These are phyloP conservation scores for Chrysosporium queenslandicum DNA, from an alignment of 2,329 filamentous ascomycete genomes.

Conservation along the genomic window DNA sequence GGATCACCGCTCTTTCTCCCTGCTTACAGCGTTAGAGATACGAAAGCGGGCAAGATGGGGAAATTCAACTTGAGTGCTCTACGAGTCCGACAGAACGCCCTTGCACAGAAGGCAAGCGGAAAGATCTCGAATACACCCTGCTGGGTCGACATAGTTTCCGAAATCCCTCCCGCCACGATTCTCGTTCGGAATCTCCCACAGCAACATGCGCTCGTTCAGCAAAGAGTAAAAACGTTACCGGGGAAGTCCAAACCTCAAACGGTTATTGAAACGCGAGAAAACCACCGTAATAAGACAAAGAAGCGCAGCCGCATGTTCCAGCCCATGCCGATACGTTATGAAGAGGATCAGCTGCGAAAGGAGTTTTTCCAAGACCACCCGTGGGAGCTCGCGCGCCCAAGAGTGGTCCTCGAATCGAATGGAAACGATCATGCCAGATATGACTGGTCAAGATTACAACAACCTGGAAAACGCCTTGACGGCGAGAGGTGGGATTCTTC, in stretches of 20 bases:
- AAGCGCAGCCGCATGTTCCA: constrained; percentile 69
- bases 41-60: constrained; percentile 28
- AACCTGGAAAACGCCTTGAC: constrained; percentile 64
- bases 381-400: constrained; percentile 87
- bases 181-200: constrained; percentile 49
- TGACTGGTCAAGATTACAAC: constrained; percentile 70
- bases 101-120: constrained; percentile 30
- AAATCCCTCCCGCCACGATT: constrained; percentile 51
- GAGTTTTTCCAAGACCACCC: constrained; percentile 90
- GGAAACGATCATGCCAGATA: constrained; percentile 67
- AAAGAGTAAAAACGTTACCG: constrained; percentile 23
- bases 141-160: constrained; percentile 49
- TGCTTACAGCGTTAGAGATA: background rate
- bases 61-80: constrained; percentile 40
- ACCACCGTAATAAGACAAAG: constrained; percentile 39
- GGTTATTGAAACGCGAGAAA: constrained; percentile 30
- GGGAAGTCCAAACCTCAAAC: constrained; percentile 25
- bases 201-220: constrained; percentile 35
- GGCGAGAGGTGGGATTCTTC: constrained; percentile 62
- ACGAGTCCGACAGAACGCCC: constrained; percentile 36
- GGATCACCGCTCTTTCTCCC: background rate
- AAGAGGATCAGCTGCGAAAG: constrained; percentile 69
- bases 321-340: constrained; percentile 65
- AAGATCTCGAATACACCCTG: constrained; percentile 30
- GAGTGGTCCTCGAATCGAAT: constrained; percentile 72